Evolutionary conservation across 441 rosid genomes (phyloP).

Genomic region (Eruca vesicaria): DNA sequence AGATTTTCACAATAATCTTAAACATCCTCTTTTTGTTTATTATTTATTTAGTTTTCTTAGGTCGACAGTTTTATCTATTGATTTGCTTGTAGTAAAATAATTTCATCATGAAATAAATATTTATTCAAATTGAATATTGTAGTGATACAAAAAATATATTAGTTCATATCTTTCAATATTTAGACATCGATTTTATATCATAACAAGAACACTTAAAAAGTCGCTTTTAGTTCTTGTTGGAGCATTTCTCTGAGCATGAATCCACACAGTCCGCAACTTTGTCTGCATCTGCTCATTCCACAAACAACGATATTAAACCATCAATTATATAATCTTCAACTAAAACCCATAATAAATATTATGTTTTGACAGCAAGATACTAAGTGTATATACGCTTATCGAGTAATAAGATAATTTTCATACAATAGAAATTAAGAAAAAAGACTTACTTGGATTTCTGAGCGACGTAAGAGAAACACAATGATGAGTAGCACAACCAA

Average conservation of each 20-base stretch:
- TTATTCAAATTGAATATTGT: not conserved
- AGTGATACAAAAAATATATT: not conserved
- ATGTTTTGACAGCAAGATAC: not conserved
- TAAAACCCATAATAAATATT: not conserved
- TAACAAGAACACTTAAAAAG: not conserved
- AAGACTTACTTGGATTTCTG: slow-evolving; percentile 21
- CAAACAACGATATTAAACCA: not conserved
- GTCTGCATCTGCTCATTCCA: slow-evolving; percentile 15
- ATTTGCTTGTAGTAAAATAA: not conserved
- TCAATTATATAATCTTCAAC: not conserved
- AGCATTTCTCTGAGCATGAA: slow-evolving; percentile 22
- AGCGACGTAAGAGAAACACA: slow-evolving; percentile 11
- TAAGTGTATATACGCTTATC: not conserved
- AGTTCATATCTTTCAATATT: not conserved
- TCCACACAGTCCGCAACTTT: slow-evolving; percentile 11
- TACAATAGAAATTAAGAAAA: not conserved
- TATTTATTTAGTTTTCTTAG: not conserved
- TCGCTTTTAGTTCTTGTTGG: not conserved
- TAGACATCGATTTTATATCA: not conserved
- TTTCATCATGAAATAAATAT: not conserved
- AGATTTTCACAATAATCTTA: not conserved
- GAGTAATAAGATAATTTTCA: not conserved
- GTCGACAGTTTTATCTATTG: not conserved
- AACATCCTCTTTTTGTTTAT: not conserved
- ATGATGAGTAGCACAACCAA: too few relatives aligned